Evolutionary conservation across 2,329 filamentous ascomycete genomes (phyloP).

Genomic region (Xylaria polymorpha): DNA sequence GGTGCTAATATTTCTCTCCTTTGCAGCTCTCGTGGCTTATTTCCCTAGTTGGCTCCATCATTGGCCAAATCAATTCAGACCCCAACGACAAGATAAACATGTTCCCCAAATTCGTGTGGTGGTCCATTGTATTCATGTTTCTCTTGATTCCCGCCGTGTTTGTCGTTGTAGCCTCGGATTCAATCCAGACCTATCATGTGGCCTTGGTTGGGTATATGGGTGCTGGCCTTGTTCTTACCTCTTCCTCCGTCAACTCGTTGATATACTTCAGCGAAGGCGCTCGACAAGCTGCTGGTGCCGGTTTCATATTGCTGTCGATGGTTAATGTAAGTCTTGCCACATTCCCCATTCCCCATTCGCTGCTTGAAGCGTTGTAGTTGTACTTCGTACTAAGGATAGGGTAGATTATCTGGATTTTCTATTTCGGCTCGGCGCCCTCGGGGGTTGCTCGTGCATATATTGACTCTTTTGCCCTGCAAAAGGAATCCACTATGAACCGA

Average conservation of each 20-base stretch:
- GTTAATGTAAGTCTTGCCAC: conserved; percentile 74
- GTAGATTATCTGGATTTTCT: conserved; percentile 98
- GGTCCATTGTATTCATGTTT: conserved; percentile 86
- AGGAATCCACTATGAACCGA: conserved; percentile 78
- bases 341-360: background rate
- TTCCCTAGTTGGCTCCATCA: conserved; percentile 85
- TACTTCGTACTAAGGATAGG: conserved; percentile 17
- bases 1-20: conserved; percentile 36
- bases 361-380: background rate
- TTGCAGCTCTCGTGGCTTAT: conserved; percentile 93
- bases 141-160: conserved; percentile 84
- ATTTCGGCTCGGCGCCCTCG: conserved; percentile 93
- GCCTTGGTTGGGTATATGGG: conserved; percentile 89
- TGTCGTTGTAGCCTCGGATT: conserved; percentile 84
- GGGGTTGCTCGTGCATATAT: conserved; percentile 89
- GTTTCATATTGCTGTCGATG: conserved; percentile 94
- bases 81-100: conserved; percentile 48
- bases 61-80: conserved; percentile 68
- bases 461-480: conserved; percentile 94
- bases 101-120: conserved; percentile 94
- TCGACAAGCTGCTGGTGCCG: conserved; percentile 87
- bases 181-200: conserved; percentile 88
- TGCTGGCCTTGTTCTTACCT: conserved; percentile 84
- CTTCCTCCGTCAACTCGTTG: conserved; percentile 85
- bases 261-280: conserved; percentile 80